Base-by-base conservation (phyloP, 2,329 filamentous ascomycete genomes). In the Sarocladium kiliense region DNA sequence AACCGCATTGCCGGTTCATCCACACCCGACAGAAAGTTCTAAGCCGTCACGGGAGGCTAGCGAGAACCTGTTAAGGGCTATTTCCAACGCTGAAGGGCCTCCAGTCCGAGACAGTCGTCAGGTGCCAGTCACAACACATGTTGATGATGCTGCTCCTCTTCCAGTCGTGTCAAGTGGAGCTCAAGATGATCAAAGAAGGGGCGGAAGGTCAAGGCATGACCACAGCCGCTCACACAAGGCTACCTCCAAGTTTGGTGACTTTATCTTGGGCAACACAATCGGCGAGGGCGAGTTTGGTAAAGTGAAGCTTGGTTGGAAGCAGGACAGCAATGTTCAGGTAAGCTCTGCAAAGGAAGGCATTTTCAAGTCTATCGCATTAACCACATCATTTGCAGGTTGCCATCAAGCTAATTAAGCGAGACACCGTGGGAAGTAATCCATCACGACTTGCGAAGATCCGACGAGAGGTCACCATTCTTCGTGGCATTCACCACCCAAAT, bases 241-340 rank as follows among this genome's bases (percentile, higher is more conserved):
- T 84, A 74, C 66, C 10, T 91, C 88, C 41, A 92, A 90, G 61
- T 97, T 99, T 68, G 93, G 93, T 58, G 91, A 97, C 60, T 99
- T 97, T 71, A 91, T 96, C 58, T 80, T 99, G 3, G 94, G 94
- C 34, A 93, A 96, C 70, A 97, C 93, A 2, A 87, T 99, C 51
- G 94, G 94, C 51, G 94, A 99, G 75, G 94, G 94, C 59, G 94
- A 99, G 72, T 99, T 99, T 69, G 94, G 94, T 61, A 99, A 99
- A 70, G 94, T 99, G 64, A 97, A 97, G 72, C 85, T 97, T 66
- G 94, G 94, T 25, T 99, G 94, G 94, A 97, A 97, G 72, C 89
- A 91, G 68, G 92, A 96, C 71, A 92, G 91, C 58, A 92, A 87
- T 60, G 88, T 96, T 51, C 87, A 93, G 76, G 85, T 87, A 74